Base-by-base conservation (phyloP, 1,139 yeast genomes). In the Scheffersomyces titani region DNA sequence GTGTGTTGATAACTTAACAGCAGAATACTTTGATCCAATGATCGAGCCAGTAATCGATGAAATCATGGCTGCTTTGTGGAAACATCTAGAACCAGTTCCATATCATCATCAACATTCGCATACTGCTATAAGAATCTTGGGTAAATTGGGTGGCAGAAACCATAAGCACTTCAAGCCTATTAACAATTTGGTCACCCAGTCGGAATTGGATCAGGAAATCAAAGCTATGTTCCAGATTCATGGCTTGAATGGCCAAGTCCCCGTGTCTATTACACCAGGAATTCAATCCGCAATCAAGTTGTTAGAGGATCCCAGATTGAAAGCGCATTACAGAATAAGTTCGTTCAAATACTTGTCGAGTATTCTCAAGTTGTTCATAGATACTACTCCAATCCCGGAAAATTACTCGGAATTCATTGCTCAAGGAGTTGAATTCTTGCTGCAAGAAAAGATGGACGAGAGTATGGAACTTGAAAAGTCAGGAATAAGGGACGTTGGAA, bases 11-110 rank as follows among this genome's bases (percentile, higher is more conserved):
- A 96, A 96, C 65, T 76, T 96, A 57, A 94, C 98, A 0, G 97
- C 98, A 0, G 97, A 93, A 66, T 96, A 92, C 71, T 92, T 96
- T 70, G 99, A 96, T 66, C 99, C 99, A 1, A 92, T 94, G 69
- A 87, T 96, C 59, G 98, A 92, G 66, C 98, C 99, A 0, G 98
- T 92, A 1, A 86, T 93, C 60, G 96, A 90, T 58, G 98, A 94
- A 63, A 92, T 96, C 2, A 90, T 92, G 92, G 87, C 89, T 40
- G 97, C 98, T 0, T 77, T 96, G 51, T 96, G 98, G 96, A 89
- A 86, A 61, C 96, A 94, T 64, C 75, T 96, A 62, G 88, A 88
- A 62, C 99, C 99, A 0, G 83, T 92, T 49, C 99, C 99, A 0
- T 92, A 92, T 69, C 90, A 88, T 62, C 98, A 92, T 62, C 94